A percentile compares a stretch with the other conserved stretches of the same genome.
Conservation (phyloP, 164 flowering plant species). For the Aristolochia fimbriata region DNA sequence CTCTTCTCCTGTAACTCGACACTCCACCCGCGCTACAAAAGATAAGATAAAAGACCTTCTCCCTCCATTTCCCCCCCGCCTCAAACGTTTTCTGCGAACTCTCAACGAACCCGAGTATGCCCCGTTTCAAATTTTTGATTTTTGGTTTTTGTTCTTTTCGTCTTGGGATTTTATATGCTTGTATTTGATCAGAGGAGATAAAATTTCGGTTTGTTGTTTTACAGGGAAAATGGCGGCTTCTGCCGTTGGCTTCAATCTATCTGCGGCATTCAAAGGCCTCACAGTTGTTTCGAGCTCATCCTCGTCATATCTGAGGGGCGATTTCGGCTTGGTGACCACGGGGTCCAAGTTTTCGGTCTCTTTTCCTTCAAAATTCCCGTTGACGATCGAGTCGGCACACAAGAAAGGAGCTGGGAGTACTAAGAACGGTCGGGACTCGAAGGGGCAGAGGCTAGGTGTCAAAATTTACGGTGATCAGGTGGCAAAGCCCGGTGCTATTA, state of each 20-base stretch:
- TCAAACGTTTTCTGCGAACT: no score
- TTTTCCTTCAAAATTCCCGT: conserved; percentile 29
- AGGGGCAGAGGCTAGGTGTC: conserved; percentile 79
- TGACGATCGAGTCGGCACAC: conserved; percentile 76
- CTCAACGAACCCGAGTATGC: no score
- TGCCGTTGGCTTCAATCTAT: conserved; percentile 30
- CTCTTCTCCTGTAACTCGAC: no score
- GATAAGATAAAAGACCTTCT: neutral
- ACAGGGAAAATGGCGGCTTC: conserved; percentile 21
- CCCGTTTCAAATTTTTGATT: neutral
- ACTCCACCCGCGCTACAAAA: no score
- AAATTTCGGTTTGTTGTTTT: neutral
- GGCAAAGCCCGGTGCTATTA: conserved; percentile 89
- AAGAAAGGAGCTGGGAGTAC: conserved; percentile 98
- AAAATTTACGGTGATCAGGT: conserved; percentile 87
- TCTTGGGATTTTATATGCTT: neutral
- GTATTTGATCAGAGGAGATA: neutral
- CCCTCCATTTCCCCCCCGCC: neutral
- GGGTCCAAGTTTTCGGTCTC: conserved; percentile 22
- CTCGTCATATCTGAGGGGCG: conserved; percentile 44
- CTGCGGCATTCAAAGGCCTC: conserved; percentile 49
- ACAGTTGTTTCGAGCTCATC: conserved; percentile 44
- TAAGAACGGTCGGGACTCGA: conserved; percentile 89
- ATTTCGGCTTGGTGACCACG: conserved; percentile 17
- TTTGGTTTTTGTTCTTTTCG: neutral